A percentile compares a stretch with the other conserved stretches of the same genome.
Evolutionary conservation across 148 eudicot genomes (phyloP).

Genomic region (Rhododendron williamsianum): DNA sequence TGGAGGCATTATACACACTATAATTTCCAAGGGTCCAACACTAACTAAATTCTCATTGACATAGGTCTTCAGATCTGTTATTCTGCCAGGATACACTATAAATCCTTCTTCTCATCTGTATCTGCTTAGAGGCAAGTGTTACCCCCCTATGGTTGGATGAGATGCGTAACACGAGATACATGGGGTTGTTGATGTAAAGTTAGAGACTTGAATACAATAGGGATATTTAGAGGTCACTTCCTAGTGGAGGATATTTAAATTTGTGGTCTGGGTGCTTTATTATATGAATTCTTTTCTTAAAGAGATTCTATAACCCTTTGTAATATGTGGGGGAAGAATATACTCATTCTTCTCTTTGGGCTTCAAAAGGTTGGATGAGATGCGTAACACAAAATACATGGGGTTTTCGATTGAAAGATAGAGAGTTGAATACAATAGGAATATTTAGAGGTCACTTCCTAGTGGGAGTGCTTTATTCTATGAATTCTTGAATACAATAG

Average conservation of each 20-base stretch:
- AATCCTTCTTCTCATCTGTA: neutral
- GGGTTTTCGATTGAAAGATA: no score
- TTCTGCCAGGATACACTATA: neutral
- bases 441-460: neutral
- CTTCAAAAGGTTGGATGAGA: neutral
- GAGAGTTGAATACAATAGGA: no score
- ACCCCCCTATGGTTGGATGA: neutral
- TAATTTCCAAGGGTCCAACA: neutral
- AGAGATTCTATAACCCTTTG: neutral
- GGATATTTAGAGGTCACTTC: neutral
- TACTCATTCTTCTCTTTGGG: neutral
- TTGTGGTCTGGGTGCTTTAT: neutral
- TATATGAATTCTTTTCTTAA: neutral
- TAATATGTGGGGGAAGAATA: neutral
- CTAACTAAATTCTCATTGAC: neutral
- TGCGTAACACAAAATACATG: no score
- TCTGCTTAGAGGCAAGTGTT: neutral
- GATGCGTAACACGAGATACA: neutral
- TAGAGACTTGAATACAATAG: neutral
- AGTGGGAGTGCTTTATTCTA: neutral
- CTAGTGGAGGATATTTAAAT: neutral
- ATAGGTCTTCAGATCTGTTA: constrained; percentile 1
- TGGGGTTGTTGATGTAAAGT: neutral
- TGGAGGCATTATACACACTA: neutral
- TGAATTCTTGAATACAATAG: neutral